Percentiles rank a stretch among this genome's conserved stretches.
Conservation (phyloP, 2,329 filamentous ascomycete species). For the Shiraia bambusicola region DNA sequence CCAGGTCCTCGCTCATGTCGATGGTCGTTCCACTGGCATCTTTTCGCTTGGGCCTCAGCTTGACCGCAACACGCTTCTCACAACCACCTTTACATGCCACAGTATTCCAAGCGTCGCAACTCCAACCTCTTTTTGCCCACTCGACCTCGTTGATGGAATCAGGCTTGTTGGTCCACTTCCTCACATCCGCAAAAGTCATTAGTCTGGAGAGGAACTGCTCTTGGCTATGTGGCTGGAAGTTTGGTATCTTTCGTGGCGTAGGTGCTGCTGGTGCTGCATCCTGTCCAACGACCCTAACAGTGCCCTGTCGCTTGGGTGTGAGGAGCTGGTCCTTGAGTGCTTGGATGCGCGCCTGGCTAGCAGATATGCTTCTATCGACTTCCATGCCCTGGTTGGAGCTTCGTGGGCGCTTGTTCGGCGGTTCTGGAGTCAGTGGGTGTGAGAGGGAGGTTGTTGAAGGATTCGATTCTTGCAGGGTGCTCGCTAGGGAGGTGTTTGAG, state of each 20-base stretch:
- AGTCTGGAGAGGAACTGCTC: constrained; percentile 77
- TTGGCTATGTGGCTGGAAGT: constrained; percentile 85
- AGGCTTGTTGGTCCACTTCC: constrained; percentile 91
- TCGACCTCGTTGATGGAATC: constrained; percentile 82
- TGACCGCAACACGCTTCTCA: constrained; percentile 79
- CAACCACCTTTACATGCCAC: constrained; percentile 82
- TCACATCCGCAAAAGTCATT: constrained; percentile 86
- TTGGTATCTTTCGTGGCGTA: constrained; percentile 52
- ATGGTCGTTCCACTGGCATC: constrained; percentile 47
- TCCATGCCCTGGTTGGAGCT: constrained; percentile 33
- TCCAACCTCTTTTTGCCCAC: constrained; percentile 94
- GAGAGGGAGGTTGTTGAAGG: constrained; percentile 33
- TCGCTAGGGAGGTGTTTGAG: constrained; percentile 43
- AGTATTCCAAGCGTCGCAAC: constrained; percentile 70
- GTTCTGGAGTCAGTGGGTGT: constrained; percentile 28
- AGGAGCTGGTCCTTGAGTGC: constrained; percentile 37
- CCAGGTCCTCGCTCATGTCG: constrained; percentile 52
- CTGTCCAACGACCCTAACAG: constrained; percentile 35
- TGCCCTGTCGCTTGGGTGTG: constrained; percentile 28
- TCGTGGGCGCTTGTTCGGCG: constrained; percentile 39
- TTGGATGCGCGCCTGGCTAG: constrained; percentile 33
- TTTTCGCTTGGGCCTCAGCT: constrained; percentile 61
- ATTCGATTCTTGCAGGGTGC: constrained; percentile 42
- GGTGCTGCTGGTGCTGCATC: constrained; percentile 26
- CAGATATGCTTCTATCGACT: constrained; percentile 28